Evolutionary conservation across 2,329 filamentous ascomycete genomes (phyloP), one percentile per base, ranked within the genome.

Genomic region (Beauveria varroae): DNA sequence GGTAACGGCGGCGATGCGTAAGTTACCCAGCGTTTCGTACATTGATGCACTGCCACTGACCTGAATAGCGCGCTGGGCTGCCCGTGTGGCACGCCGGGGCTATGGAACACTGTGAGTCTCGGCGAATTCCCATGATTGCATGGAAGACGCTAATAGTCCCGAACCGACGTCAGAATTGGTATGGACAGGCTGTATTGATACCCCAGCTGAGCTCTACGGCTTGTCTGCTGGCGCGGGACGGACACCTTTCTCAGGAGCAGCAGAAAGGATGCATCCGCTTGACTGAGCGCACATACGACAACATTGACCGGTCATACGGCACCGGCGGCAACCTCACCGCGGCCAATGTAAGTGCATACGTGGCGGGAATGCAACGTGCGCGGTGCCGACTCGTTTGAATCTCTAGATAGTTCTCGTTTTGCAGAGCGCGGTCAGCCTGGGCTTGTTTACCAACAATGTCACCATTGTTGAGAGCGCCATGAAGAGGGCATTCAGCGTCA

Each of bases 381-480:
- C 34, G 34, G 34, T 16, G 22, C 9, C 2, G 4, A 6, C 14
- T 22, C 14, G 9, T 12, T 4, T 26, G 44, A 14, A 18, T 18
- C 41, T 46, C 41, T 49, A 68, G 66, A 57, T 62, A 3, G 65
- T 68, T 10, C 50, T 67, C n/a, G 63, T 68, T 1, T 65, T 68
- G 61, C 67, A 68, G 54, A 68, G 67, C 37, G 66, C 65, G 1
- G 64, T 65, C 40, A 67, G 64, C 34, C 41, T 68, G 56, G 66
- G 65, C 1, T 60, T 68, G 24, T 67, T 65, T 47, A 66, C 62
- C 4, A 50, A 63, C 10, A 67, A 68, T 20, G 65, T 61, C 16
- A 65, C 67, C 10, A 64, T 68, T 47, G 43, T 67, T 20, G 44
- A 54, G 18, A 65, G 65, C 34, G 63, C 64, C 5, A 63, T 64